These are phyloP conservation scores for Irpex lacteus DNA, from an alignment of 1,284 basidiomycete species.

Conservation along the genomic window DNA sequence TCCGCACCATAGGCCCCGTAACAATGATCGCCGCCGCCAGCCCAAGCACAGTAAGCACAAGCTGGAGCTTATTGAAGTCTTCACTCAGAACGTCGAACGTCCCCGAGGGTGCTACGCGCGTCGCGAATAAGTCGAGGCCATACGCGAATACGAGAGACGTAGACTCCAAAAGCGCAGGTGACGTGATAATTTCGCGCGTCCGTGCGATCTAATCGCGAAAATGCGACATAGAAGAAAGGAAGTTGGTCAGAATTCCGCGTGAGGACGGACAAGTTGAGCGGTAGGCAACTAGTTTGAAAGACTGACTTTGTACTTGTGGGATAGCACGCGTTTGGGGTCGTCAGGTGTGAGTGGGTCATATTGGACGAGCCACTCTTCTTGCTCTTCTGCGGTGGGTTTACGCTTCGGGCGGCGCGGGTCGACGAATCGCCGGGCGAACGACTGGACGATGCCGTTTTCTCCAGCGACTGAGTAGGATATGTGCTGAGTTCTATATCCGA, in stretches of 20 bases:
- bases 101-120: constrained; percentile 80
- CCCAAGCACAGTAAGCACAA: constrained; percentile 80
- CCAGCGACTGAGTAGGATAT: constrained; percentile 62
- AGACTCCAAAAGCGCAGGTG: constrained; percentile 87
- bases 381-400: constrained; percentile 76
- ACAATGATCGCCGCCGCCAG: constrained; percentile 73
- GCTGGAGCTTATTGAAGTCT: constrained; percentile 91
- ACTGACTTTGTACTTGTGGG: constrained; percentile 73
- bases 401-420: constrained; percentile 83
- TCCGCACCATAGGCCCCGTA: constrained; percentile 71
- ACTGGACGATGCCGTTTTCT: constrained; percentile 69
- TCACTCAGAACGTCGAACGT: constrained; percentile 94
- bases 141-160: constrained; percentile 87
- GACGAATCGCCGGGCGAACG: constrained; percentile 73
- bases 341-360: constrained; percentile 81
- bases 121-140: constrained; percentile 87
- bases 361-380: constrained; percentile 83
- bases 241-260: not conserved
- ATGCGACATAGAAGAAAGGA: not conserved
- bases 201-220: constrained; percentile 56
- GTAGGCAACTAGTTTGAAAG: not conserved
- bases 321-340: constrained; percentile 74
- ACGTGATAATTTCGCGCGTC: constrained; percentile 63
- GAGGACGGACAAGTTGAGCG: not conserved
- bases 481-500: not conserved